Evolutionary conservation across 2,329 filamentous ascomycete genomes (phyloP), one percentile per base, ranked within the genome.

Genomic region (Beauveria sp.): DNA sequence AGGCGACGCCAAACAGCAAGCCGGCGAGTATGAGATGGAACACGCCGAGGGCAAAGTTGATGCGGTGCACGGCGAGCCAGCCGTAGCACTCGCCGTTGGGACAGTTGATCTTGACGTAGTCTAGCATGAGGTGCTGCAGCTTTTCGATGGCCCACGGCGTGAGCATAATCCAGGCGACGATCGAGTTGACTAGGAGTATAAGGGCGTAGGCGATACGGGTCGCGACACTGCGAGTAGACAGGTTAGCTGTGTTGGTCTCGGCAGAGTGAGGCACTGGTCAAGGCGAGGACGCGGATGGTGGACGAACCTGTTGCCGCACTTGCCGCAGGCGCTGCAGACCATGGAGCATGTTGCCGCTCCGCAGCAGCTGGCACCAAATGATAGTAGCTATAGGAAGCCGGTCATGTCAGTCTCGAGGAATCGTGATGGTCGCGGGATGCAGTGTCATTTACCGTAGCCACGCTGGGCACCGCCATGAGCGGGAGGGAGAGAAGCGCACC

Each of bases 71-170:
- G 7, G 95, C 95, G 53, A 97, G 87, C 85, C 95, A 99, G 67
- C 95, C 95, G 72, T 96, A 90, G 73, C 95, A 99, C 71, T 93
- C 84, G 67, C 93, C 90, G 55, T 90, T 93, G 30, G 91, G 88
- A 73, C 95, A 99, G 70, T 89, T 88, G 71, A 99, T 96, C 70
- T 91, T 92, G 79, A 99, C 93, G 72, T 97, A 98, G 76, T 98
- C 92, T 66, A 99, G 83, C 14, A 91, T 95, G 60, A 98, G 81
- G 66, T 96, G 86, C 76, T 98, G 87, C 6, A 99, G 82, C 74
- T 98, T 98, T 70, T 96, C 91, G 72, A 99, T 90, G 40, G 95
- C 95, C 95, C 95, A 99, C 58, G 92, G 91, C 24, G 95, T 99
- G 78, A 99, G 91, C 91, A 98, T 96, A 68, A 99, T 91, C 95